Conservation (phyloP, 768 basidiomycete genomes). For the Lactifluus volemus region DNA sequence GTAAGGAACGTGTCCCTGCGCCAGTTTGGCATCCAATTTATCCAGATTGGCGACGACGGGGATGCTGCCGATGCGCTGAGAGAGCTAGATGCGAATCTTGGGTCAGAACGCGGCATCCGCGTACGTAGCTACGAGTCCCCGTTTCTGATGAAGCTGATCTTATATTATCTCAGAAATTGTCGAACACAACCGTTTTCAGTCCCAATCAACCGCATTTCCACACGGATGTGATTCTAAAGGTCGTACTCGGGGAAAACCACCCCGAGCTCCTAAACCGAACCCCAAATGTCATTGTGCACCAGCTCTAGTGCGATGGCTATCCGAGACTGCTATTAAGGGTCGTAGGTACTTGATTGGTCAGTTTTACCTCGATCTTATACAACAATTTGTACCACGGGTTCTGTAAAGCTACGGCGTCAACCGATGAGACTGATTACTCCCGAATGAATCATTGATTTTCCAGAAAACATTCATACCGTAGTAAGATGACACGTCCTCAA, state of each 20-base stretch:
- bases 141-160: background rate
- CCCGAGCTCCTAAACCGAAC: background rate
- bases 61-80: slow-evolving; percentile 27
- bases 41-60: slow-evolving; percentile 32
- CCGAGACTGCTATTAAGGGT: background rate
- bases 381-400: background rate
- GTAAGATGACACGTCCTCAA: too few species aligned
- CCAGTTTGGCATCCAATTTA: slow-evolving; percentile 31
- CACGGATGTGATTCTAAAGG: slow-evolving; percentile 9
- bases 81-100: slow-evolving; percentile 17
- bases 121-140: background rate
- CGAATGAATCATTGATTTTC: too few species aligned
- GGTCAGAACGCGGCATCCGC: slow-evolving; percentile 8
- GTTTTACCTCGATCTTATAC: background rate
- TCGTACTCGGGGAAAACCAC: slow-evolving; percentile 11
- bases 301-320: background rate
- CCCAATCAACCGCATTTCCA: slow-evolving; percentile 12
- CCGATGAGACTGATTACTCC: background rate
- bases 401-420: background rate
- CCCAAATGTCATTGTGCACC: background rate
- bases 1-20: slow-evolving; percentile 25
- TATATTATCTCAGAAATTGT: slow-evolving; percentile 11
- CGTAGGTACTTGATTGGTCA: background rate
- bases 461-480: too few species aligned
- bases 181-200: slow-evolving; percentile 11